Base-by-base conservation (phyloP, 1,284 basidiomycete species). In the Ceratobasidium sp. region DNA sequence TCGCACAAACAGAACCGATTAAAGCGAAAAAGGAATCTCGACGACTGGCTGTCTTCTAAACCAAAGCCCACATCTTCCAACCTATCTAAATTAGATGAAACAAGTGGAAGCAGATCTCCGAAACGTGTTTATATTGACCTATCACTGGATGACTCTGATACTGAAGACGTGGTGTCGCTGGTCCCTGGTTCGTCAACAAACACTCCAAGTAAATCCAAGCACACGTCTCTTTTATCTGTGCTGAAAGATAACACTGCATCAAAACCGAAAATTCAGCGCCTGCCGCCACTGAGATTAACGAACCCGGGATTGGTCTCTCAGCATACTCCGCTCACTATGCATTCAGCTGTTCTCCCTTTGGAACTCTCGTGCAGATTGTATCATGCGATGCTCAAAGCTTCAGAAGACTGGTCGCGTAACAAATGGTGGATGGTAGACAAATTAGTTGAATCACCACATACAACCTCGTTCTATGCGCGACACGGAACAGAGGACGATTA, bases 341-440 rank as follows among this genome's bases (percentile, higher is more conserved):
- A 93, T 78, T 80, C 82, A 21, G 89, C 89, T 30, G 78, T 90
- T 34, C 83, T 93, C 4, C 90, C 92, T 5, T 84, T 86, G 3
- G 88, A 92, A 60, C 84, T 93, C 14, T 91, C 92, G 0, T 91
- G 86, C 76, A 83, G 83, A 59, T 80, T 93, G 30, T 93, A 91
- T 78, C 87, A 92, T 75, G 83, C 83, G 0, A 89, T 92, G 89
- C 72, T 89, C 9, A 83, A 87, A 61, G 81, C 83, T n/a, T 88
- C 91, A 28, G 82, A 80, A 62, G 78, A 80, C 6, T 94, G 93
- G 93, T 82, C 86, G 67, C 82, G 87, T 52, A 93, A 92, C 76
- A 91, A 89, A 77, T 95, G 92, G 93, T 93, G 88, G 87, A 82
- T 95, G 10, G 90, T 92, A 78, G 92, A 94, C 77, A 84, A 89